phyloP scores from a whole-genome alignment of 179 eudicot species.

The Beta corolliflora region DNA sequence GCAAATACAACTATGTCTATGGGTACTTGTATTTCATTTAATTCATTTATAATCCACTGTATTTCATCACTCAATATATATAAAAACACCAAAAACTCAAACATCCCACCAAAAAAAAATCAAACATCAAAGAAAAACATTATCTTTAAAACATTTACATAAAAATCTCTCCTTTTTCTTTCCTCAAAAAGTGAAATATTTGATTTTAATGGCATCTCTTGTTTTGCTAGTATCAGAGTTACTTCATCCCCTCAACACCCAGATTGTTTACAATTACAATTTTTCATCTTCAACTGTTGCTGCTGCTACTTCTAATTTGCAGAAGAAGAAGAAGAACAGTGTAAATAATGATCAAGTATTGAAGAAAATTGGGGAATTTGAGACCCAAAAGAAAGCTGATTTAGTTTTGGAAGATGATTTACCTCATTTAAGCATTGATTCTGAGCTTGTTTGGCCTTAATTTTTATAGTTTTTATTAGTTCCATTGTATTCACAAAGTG shows the following conservation, averaged over 20 bases:
- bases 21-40: not conserved
- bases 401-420: constrained; percentile 22
- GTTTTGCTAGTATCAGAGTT: constrained; percentile 37
- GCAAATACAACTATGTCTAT: not conserved
- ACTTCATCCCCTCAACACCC: constrained; percentile 33
- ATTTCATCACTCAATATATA: not conserved
- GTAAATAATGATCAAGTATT: not conserved
- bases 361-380: constrained; percentile 5
- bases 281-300: constrained; percentile 2
- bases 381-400: constrained; percentile 4
- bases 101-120: not conserved
- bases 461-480: not conserved
- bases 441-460: constrained; percentile 46
- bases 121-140: not conserved
- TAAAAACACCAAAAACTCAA: not conserved
- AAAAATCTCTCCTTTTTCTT: too few relatives aligned
- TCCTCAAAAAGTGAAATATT: not conserved
- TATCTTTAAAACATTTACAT: not conserved
- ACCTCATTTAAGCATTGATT: constrained; percentile 25
- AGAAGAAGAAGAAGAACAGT: not conserved
- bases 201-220: constrained; percentile 33
- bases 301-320: not conserved
- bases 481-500: not conserved
- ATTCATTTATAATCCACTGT: not conserved
- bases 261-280: constrained; percentile 16